Conservation (phyloP, 768 basidiomycete genomes). For the Trichaptum fuscoviolaceum region DNA sequence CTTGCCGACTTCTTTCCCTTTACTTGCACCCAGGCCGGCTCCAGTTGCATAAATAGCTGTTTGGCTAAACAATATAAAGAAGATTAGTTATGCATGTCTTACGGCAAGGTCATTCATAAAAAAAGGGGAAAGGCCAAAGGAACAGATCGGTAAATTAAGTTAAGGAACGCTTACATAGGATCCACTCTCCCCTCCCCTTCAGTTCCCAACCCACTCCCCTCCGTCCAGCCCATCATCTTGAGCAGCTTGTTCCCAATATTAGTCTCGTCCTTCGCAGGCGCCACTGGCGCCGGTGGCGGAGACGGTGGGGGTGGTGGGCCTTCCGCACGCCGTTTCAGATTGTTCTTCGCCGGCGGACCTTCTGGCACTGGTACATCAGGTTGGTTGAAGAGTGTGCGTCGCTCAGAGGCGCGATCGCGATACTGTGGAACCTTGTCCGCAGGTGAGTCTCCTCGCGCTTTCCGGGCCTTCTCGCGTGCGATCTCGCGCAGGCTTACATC, state of each 20-base stretch:
- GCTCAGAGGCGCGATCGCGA: conserved; percentile 90
- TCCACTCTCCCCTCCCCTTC: conserved; percentile 82
- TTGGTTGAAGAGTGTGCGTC: conserved; percentile 87
- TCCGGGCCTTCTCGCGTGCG: conserved; percentile 61
- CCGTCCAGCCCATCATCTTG: conserved; percentile 98
- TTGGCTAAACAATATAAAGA: conserved; percentile 37
- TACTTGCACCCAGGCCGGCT: conserved; percentile 88
- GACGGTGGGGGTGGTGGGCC: conserved; percentile 57
- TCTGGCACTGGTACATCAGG: conserved; percentile 73
- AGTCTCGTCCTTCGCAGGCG: conserved; percentile 72
- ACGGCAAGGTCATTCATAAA: background rate
- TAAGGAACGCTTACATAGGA: conserved; percentile 58
- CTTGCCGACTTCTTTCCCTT: conserved; percentile 77
- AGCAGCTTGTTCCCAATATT: conserved; percentile 92
- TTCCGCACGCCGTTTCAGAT: conserved; percentile 45
- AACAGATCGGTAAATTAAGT: conserved; percentile 3
- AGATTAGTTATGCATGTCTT: background rate
- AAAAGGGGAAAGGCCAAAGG: conserved; percentile 8
- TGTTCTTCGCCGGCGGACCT: conserved; percentile 36
- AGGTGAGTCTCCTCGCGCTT: conserved; percentile 32
- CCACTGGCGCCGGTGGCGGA: conserved; percentile 57
- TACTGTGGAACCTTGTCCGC: conserved; percentile 59
- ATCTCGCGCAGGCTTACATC: conserved; percentile 67
- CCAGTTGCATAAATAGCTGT: conserved; percentile 85
- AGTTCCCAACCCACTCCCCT: conserved; percentile 81